Evolutionary conservation across 2,329 filamentous ascomycete genomes (phyloP).

Genomic region (Aureobasidium sp.): DNA sequence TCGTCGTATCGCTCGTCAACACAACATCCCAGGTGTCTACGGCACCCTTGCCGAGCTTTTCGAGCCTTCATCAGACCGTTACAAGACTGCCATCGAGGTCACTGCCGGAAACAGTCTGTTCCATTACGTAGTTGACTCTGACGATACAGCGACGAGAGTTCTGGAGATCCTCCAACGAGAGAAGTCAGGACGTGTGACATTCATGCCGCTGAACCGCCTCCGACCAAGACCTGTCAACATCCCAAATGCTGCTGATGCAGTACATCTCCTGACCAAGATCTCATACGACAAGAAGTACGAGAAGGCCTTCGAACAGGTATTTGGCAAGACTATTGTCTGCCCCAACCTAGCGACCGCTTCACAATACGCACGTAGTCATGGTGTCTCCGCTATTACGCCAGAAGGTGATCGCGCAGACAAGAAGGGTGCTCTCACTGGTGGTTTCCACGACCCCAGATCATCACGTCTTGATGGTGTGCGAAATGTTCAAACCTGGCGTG

Average conservation of each 20-base stretch:
- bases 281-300: conserved; percentile 70
- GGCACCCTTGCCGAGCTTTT: conserved; percentile 92
- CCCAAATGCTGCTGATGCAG: conserved; percentile 77
- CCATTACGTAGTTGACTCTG: conserved; percentile 91
- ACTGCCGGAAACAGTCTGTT: conserved; percentile 89
- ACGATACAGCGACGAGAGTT: conserved; percentile 75
- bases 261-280: conserved; percentile 80
- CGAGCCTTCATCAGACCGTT: conserved; percentile 66
- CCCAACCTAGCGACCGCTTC: conserved; percentile 80
- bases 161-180: conserved; percentile 72
- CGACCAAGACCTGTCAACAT: conserved; percentile 62
- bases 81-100: conserved; percentile 84
- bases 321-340: conserved; percentile 91
- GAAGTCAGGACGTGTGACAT: conserved; percentile 80
- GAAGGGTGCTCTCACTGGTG: conserved; percentile 89
- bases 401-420: conserved; percentile 94
- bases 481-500: conserved; percentile 64
- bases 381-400: conserved; percentile 85
- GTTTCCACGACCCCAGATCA: conserved; percentile 78
- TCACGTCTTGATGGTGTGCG: conserved; percentile 83
- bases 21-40: conserved; percentile 77
- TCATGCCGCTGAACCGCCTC: conserved; percentile 84
- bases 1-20: conserved; percentile 69
- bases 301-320: conserved; percentile 86
- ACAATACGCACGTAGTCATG: conserved; percentile 87